Conservation (phyloP, 1,284 basidiomycete genomes). For the Rhizopogon parksii region DNA sequence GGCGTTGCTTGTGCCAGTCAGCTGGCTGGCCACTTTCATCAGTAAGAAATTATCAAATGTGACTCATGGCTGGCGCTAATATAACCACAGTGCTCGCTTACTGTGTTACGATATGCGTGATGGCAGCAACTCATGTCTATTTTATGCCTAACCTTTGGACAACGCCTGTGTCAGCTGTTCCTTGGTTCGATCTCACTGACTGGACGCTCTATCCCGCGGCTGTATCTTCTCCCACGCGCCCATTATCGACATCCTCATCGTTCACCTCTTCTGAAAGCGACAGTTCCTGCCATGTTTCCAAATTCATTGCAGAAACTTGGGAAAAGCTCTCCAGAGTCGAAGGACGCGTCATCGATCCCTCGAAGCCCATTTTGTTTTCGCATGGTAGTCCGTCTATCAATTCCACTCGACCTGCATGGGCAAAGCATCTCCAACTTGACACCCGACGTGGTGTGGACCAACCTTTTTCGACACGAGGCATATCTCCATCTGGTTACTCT, state of each 20-base stretch:
- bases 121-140: conserved; percentile 37
- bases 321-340: conserved; percentile 20
- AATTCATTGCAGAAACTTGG: conserved; percentile 27
- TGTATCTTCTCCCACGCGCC: conserved; percentile 5
- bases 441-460: conserved; percentile 48
- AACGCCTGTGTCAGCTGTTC: conserved; percentile 40
- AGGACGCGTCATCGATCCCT: conserved; percentile 9
- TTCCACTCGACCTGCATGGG: conserved; percentile 38
- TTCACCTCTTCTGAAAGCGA: conserved; percentile 10
- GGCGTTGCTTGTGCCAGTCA: conserved; percentile 42
- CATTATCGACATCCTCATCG: conserved; percentile 8
- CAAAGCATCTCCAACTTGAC: conserved; percentile 25
- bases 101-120: conserved; percentile 44
- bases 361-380: conserved; percentile 15
- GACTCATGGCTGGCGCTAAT: conserved; percentile 7
- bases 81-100: conserved; percentile 42
- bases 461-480: conserved; percentile 25
- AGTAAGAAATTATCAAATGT: conserved; percentile 33
- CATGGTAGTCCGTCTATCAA: conserved; percentile 19
- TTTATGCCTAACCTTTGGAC: conserved; percentile 44
- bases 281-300: conserved; percentile 20
- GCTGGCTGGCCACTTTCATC: conserved; percentile 48
- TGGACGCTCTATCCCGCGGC: conserved; percentile 6
- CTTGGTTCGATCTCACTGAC: conserved; percentile 46
- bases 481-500: conserved; percentile 8